These are phyloP conservation scores for Aotearoamyces nothofagi DNA, from an alignment of 2,329 filamentous ascomycete species.

Conservation along the genomic window DNA sequence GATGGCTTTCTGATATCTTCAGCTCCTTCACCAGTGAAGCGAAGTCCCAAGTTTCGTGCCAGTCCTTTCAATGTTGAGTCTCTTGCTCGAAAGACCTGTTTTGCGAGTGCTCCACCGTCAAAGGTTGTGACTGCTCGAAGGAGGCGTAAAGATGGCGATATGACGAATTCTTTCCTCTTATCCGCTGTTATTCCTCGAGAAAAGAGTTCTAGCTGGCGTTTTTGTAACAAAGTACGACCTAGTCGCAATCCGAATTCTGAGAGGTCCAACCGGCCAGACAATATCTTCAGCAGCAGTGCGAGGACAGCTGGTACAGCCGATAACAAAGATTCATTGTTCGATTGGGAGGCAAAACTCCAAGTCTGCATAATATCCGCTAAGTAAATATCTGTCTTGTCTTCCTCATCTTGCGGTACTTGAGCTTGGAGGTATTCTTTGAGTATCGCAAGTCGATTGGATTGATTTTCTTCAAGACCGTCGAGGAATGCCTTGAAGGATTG, in stretches of 20 bases:
- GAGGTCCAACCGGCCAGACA: conserved; percentile 61
- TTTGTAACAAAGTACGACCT: conserved; percentile 68
- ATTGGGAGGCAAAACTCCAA: conserved; percentile 71
- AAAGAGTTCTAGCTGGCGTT: conserved; percentile 66
- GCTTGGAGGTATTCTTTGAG: conserved; percentile 53
- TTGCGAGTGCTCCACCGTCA: conserved; percentile 71
- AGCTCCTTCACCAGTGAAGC: conserved; percentile 37
- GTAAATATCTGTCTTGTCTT: conserved; percentile 44
- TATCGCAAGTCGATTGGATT: conserved; percentile 37
- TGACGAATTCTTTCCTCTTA: conserved; percentile 73
- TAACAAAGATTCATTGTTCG: conserved; percentile 66
- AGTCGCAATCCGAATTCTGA: conserved; percentile 62
- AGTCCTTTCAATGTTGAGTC: conserved; percentile 69
- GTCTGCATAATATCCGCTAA: conserved; percentile 72
- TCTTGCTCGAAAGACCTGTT: conserved; percentile 60
- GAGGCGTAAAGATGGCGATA: conserved; percentile 75
- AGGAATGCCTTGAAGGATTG: conserved; percentile 58
- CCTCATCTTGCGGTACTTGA: conserved; percentile 30
- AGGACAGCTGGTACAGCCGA: conserved; percentile 70
- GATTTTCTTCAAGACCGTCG: conserved; percentile 42
- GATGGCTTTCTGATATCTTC: conserved; percentile 60
- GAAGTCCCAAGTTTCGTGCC: conserved; percentile 66
- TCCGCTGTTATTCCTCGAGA: conserved; percentile 65
- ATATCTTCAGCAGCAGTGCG: conserved; percentile 63
- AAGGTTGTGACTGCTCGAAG: conserved; percentile 75